phyloP scores from a whole-genome alignment of 202 grass and related monocot genomes.

The Schoenoplectus triqueter region DNA sequence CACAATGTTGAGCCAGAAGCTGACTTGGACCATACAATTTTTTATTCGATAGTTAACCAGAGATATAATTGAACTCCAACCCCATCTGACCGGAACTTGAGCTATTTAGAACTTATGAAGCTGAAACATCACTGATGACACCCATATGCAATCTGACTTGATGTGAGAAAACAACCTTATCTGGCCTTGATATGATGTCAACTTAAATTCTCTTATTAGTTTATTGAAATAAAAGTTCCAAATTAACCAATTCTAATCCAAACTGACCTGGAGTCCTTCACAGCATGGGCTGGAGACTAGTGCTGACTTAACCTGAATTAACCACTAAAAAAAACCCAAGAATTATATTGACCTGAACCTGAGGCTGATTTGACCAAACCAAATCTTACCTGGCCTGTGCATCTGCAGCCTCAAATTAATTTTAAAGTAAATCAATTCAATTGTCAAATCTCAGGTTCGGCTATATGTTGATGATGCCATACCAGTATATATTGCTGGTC shows the following conservation, averaged over 20 bases:
- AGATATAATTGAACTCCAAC: not conserved
- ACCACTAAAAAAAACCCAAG: not conserved
- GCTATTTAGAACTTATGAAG: not conserved
- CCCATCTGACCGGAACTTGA: not conserved
- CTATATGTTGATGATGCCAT: constrained; percentile 22
- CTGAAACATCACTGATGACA: not conserved
- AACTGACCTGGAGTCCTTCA: not conserved
- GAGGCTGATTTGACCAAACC: not conserved
- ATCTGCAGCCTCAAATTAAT: not conserved
- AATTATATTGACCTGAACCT: constrained; percentile 11
- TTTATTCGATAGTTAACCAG: not conserved
- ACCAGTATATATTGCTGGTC: not conserved
- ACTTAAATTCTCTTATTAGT: not conserved
- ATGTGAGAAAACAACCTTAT: not conserved
- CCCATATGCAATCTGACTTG: not conserved
- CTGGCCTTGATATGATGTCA: not conserved
- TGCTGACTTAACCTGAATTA: not conserved
- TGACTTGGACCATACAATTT: not conserved
- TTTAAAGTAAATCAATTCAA: not conserved
- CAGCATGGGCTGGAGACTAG: not conserved
- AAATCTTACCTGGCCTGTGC: too few species aligned
- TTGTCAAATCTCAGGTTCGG: not conserved
- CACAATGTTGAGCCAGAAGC: not conserved
- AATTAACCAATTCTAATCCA: not conserved
- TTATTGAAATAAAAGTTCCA: not conserved